phyloP scores from a whole-genome alignment of 345 rosid genomes.

The Orychophragmus violaceus region DNA sequence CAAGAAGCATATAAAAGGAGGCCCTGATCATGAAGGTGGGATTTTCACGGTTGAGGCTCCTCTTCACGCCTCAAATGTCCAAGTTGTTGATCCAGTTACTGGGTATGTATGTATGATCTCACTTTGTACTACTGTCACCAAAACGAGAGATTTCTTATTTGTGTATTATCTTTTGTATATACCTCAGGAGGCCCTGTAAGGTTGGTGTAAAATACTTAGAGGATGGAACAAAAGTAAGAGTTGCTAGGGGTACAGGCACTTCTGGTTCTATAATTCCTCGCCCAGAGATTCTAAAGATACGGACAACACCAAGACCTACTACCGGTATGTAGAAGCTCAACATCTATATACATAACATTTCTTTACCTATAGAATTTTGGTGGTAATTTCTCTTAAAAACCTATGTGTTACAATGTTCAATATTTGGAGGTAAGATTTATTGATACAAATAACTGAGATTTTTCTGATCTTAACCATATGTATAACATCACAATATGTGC shows the following conservation, averaged over 20 bases:
- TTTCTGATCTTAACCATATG: neutral
- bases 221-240: conserved; percentile 97
- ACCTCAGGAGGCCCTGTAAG: conserved; percentile 76
- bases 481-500: neutral
- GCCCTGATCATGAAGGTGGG: conserved; percentile 94
- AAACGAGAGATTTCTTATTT: neutral
- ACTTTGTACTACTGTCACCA: neutral
- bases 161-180: neutral
- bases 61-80: conserved; percentile 90
- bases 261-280: conserved; percentile 90
- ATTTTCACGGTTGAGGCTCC: conserved; percentile 95
- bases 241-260: conserved; percentile 78
- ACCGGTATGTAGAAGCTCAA: conserved; percentile 39
- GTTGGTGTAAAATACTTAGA: conserved; percentile 75
- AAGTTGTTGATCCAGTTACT: conserved; percentile 87
- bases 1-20: conserved; percentile 83
- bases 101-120: conserved; percentile 48
- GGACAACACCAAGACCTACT: conserved; percentile 85
- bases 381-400: too few relatives aligned
- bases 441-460: neutral
- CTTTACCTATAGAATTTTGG: neutral
- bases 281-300: conserved; percentile 85
- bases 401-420: neutral
- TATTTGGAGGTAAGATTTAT: neutral
- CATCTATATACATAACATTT: neutral